Evolutionary conservation across 2,329 filamentous ascomycete species (phyloP), one percentile per base, ranked within the genome.

Genomic region (Colletotrichum australisinense): DNA sequence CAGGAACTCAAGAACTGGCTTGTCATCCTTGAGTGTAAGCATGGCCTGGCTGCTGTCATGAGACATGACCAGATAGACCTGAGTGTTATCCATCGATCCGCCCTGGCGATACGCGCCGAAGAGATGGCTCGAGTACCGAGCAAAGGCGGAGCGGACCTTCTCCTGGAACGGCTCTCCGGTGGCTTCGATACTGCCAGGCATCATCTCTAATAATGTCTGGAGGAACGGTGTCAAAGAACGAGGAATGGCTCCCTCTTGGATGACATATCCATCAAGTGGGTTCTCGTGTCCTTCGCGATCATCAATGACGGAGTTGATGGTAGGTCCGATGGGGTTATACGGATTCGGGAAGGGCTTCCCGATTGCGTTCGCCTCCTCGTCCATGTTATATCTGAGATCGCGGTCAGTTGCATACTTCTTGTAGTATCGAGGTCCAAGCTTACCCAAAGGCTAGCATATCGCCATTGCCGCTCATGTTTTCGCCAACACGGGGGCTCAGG

Each of bases 41-140:
- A 86, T 86, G 1, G 89, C 90, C 80, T 93, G 89, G 76, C 91
- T 90, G 84, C 87, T 90, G 76, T 93, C 91, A 76, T 93, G 91
- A 1, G 88, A 90, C 90, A 93, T 92, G 78, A 93, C 85, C 4
- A 93, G 84, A 78, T 92, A 93, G 0, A 91, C 86, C 71, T 92
- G 88, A 0, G 90, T 93, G 71, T 83, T 87, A 78, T 89, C 87
- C 24, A 92, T 81, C 22, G 89, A 89, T 0, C 91, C 89, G 7
- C 85, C 83, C 7, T 83, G 82, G 65, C 83, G 86, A 75, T 92
- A 92, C 0, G 91, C 90, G 0, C 91, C 91, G 0, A 92, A 79
- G 53, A 92, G 82, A n/a, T 86, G 81, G 78, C 87, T 90, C 35
- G 88, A 88, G 56, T 84, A 82, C 28, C 84, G 83, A 7, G 88